Evolutionary conservation across 441 rosid genomes (phyloP).

Genomic region (Erodium chrysanthum): DNA sequence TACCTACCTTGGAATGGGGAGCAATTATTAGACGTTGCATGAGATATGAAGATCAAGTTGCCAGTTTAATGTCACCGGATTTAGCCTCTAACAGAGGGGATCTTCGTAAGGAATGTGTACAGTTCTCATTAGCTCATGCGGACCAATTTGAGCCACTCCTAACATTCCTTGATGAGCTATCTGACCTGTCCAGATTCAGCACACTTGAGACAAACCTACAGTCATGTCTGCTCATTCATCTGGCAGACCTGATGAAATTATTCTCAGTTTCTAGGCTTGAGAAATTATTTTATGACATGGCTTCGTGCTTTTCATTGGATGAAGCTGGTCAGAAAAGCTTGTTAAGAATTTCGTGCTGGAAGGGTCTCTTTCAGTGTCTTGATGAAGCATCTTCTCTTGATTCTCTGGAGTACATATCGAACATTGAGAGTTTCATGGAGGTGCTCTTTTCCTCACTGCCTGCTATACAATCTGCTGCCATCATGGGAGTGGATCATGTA

Average conservation of each 20-base stretch:
- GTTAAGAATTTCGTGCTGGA: slow-evolving; percentile 66
- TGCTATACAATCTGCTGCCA: slow-evolving; percentile 26
- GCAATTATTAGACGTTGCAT: slow-evolving; percentile 64
- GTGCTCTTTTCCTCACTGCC: slow-evolving; percentile 58
- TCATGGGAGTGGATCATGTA: slow-evolving; percentile 19
- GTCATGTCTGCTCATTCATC: slow-evolving; percentile 48
- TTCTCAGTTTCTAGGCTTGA: slow-evolving; percentile 74
- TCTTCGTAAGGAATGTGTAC: slow-evolving; percentile 64
- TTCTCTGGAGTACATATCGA: slow-evolving; percentile 40
- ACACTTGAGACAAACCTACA: slow-evolving; percentile 54
- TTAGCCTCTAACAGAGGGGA: slow-evolving; percentile 30
- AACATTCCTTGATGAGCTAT: slow-evolving; percentile 65
- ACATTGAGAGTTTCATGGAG: slow-evolving; percentile 60
- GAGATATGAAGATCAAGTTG: slow-evolving; percentile 53
- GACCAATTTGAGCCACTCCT: slow-evolving; percentile 54
- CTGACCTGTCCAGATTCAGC: slow-evolving; percentile 62
- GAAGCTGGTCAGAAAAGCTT: slow-evolving; percentile 39
- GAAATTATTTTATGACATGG: slow-evolving; percentile 56
- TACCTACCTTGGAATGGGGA: slow-evolving; percentile 77
- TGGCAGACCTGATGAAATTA: slow-evolving; percentile 50
- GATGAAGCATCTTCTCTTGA: slow-evolving; percentile 42
- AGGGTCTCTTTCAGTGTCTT: slow-evolving; percentile 63
- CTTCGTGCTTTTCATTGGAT: slow-evolving; percentile 36
- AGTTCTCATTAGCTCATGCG: slow-evolving; percentile 60
- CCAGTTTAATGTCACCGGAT: slow-evolving; percentile 22